Conservation (phyloP, 805 yeast genomes). For the Lachancea mirantina region DNA sequence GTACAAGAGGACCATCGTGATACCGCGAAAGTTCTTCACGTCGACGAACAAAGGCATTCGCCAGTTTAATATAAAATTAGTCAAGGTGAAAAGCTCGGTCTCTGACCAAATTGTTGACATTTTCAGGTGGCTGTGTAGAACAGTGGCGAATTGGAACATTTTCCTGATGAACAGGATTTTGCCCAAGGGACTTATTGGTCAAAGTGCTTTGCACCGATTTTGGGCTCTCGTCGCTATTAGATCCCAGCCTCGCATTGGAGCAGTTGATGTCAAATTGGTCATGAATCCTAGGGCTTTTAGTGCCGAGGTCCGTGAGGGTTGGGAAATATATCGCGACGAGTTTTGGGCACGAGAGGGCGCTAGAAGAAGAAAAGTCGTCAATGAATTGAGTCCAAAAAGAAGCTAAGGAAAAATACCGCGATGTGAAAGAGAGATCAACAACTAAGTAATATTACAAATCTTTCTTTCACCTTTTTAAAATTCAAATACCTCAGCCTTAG, state of each 20-base stretch:
- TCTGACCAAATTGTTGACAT: conserved; percentile 33
- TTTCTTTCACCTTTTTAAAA: too few relatives aligned
- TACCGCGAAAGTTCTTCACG: conserved; percentile 70
- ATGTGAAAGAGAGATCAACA: too few relatives aligned
- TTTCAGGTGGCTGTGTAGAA: conserved; percentile 25
- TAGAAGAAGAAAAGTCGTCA: conserved; percentile 39
- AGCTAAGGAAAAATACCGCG: too few relatives aligned
- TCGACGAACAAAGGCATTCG: conserved; percentile 87
- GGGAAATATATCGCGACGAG: conserved; percentile 91
- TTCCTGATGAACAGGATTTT: conserved; percentile 12
- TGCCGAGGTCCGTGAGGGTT: conserved; percentile 79
- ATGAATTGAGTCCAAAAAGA: conserved; percentile 7
- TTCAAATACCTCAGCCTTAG: too few relatives aligned
- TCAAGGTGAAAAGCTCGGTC: conserved; percentile 45
- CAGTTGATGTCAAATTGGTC: conserved; percentile 71
- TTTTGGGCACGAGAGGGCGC: conserved; percentile 86
- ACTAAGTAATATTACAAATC: too few relatives aligned
- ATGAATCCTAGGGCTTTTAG: conserved; percentile 75
- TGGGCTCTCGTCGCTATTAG: conserved; percentile 28
- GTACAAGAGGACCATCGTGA: conserved; percentile 74
- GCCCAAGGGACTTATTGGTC: conserved; percentile 2
- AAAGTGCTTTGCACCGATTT: conserved; percentile 9
- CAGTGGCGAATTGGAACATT: conserved; percentile 18
- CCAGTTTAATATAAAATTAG: conserved; percentile 71
- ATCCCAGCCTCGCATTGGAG: conserved; percentile 61